These are phyloP conservation scores for Penicillium vulpinum DNA, from an alignment of 2,329 filamentous ascomycete species.

Conservation along the genomic window DNA sequence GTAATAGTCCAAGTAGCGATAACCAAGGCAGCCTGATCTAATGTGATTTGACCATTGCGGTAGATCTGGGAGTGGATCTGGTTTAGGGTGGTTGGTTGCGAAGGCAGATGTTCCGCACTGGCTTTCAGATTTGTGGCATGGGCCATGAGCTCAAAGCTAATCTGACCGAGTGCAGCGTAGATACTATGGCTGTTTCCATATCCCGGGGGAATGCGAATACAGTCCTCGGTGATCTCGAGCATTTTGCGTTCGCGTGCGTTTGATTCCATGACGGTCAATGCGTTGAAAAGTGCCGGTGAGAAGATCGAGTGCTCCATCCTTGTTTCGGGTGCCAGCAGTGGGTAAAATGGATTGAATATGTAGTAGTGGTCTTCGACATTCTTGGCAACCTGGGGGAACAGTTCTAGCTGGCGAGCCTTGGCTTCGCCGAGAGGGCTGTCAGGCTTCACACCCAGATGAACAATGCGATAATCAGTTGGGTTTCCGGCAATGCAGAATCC, in stretches of 20 bases:
- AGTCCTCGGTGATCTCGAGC: conserved; percentile 33
- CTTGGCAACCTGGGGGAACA: conserved; percentile 35
- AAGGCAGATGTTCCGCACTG: conserved; percentile 26
- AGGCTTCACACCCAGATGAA: conserved; percentile 41
- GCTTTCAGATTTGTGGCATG: conserved; percentile 39
- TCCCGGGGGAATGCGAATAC: conserved; percentile 29
- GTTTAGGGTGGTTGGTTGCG: conserved; percentile 39
- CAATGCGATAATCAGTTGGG: conserved; percentile 46
- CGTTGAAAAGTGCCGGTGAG: conserved; percentile 45
- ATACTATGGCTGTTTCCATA: conserved; percentile 42
- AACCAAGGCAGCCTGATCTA: conserved; percentile 42
- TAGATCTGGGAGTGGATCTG: conserved; percentile 45
- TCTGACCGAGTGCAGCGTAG: conserved; percentile 44
- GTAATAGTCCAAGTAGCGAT: conserved; percentile 43
- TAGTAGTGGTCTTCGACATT: conserved; percentile 42
- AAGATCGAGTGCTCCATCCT: conserved; percentile 45
- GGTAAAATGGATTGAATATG: conserved; percentile 48
- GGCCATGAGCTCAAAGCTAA: conserved; percentile 43
- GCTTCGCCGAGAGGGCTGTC: conserved; percentile 41
- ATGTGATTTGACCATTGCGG: conserved; percentile 42
- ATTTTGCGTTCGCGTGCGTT: conserved; percentile 44
- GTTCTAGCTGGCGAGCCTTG: conserved; percentile 35
- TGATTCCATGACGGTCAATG: conserved; percentile 42
- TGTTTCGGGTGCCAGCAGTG: conserved; percentile 35
- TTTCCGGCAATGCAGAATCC: conserved; percentile 48